Conservation (phyloP, 2,329 filamentous ascomycete species). For the Cyclaneusma minus region DNA sequence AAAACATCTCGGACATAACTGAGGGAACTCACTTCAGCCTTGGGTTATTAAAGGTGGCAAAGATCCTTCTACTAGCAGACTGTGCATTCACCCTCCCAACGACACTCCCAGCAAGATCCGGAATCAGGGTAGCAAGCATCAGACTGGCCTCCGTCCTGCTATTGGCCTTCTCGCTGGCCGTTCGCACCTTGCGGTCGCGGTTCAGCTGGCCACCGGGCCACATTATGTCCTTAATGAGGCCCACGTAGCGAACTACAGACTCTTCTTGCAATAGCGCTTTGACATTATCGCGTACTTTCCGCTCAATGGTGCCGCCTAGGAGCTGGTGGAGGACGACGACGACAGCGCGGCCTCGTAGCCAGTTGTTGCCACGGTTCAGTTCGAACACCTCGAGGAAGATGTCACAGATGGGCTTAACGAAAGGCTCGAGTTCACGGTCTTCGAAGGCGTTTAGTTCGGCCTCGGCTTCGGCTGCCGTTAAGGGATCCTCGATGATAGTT, state of each 20-base stretch:
- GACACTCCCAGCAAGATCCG: conserved; percentile 82
- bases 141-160: conserved; percentile 77
- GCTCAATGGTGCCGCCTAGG: conserved; percentile 87
- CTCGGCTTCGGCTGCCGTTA: conserved; percentile 61
- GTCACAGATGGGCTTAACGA: conserved; percentile 97
- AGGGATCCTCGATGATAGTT: conserved; percentile 32
- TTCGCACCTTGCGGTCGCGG: conserved; percentile 37
- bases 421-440: conserved; percentile 75
- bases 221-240: conserved; percentile 56
- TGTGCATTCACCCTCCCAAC: conserved; percentile 87
- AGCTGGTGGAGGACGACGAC: conserved; percentile 94
- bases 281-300: conserved; percentile 79
- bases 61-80: conserved; percentile 72
- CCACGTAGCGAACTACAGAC: conserved; percentile 60
- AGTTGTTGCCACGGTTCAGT: conserved; percentile 88
- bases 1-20: not conserved
- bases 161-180: conserved; percentile 56
- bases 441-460: conserved; percentile 91
- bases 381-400: conserved; percentile 94
- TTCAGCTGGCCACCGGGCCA: conserved; percentile 59
- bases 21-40: conserved; percentile 62
- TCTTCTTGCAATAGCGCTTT: conserved; percentile 63
- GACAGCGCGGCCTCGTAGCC: conserved; percentile 87
- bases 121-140: conserved; percentile 77
- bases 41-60: conserved; percentile 83